Percentiles rank a stretch among this genome's conserved stretches.
Conservation (phyloP, 345 rosid species). For the Citropsis articulata region DNA sequence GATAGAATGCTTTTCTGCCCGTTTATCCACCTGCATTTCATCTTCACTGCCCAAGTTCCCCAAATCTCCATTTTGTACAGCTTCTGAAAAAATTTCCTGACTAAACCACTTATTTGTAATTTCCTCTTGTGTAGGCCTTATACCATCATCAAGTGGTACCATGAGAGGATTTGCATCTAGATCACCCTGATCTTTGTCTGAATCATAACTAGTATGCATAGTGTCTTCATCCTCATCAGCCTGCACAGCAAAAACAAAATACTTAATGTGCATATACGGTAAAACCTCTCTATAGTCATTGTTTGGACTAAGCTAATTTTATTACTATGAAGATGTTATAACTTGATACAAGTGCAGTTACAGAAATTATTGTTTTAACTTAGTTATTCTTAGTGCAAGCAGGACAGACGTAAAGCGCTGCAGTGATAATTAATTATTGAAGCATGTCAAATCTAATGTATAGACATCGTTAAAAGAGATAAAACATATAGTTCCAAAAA, state of each 20-base stretch:
- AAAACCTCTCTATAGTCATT: too few species aligned
- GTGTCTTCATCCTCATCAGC: constrained; percentile 46
- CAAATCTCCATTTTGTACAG: constrained; percentile 74
- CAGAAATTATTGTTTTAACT: too few species aligned
- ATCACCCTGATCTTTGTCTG: constrained; percentile 56
- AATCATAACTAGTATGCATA: constrained; percentile 56
- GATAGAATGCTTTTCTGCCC: constrained; percentile 18
- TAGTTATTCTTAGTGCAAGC: too few species aligned
- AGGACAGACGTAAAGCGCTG: too few species aligned
- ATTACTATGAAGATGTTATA: too few species aligned
- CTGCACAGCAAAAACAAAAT: constrained; percentile 34
- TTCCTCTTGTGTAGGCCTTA: constrained; percentile 61
- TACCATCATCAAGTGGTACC: constrained; percentile 67
- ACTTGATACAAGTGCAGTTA: too few species aligned
- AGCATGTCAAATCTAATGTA: too few species aligned
- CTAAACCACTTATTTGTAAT: constrained; percentile 75
- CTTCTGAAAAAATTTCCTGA: constrained; percentile 83
- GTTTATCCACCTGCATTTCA: constrained; percentile 41
- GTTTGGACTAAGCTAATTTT: too few species aligned
- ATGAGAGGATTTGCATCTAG: constrained; percentile 80
- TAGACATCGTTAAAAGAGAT: too few species aligned
- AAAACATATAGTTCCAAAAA: too few species aligned
- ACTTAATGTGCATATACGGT: not conserved
- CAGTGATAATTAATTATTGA: too few species aligned
- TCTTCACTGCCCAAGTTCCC: constrained; percentile 48